Percentiles rank a stretch among this genome's conserved stretches.
Evolutionary conservation across 2,329 filamentous ascomycete genomes (phyloP).

Genomic region (Phaeosphaeriaceae sp.): DNA sequence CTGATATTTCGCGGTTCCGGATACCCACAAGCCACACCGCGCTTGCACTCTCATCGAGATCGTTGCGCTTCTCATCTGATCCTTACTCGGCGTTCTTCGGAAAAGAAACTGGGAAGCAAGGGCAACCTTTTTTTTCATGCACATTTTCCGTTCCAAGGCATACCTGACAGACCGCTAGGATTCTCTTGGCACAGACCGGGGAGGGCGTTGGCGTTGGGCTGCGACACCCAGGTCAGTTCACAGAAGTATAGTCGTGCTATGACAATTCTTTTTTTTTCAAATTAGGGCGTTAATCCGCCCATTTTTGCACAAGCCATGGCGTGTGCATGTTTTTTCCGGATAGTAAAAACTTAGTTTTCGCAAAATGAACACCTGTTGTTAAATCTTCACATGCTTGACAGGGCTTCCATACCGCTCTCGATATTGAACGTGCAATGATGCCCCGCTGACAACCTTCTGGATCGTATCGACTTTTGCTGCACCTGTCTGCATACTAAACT

Average conservation of each 20-base stretch:
- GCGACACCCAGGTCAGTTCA: slow-evolving; percentile 10
- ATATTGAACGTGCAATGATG: background rate
- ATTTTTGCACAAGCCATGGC: no score
- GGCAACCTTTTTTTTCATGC: slow-evolving; percentile 24
- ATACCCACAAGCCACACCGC: slow-evolving; percentile 7
- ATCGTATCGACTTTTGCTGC: background rate
- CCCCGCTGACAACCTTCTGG: background rate
- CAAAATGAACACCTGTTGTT: no score
- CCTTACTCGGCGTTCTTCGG: slow-evolving; percentile 22
- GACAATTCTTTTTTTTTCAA: background rate
- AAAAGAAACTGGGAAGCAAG: slow-evolving; percentile 21
- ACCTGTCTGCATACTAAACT: background rate
- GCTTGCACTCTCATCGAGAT: slow-evolving; percentile 9
- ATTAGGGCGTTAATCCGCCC: background rate
- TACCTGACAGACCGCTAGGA: slow-evolving; percentile 13
- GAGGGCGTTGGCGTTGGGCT: slow-evolving; percentile 23
- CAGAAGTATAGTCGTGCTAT: slow-evolving; percentile 15
- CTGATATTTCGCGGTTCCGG: slow-evolving; percentile 17
- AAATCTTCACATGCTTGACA: background rate
- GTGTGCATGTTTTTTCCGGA: no score
- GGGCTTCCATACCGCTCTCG: background rate
- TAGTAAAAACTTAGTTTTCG: no score
- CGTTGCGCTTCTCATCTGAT: slow-evolving; percentile 15
- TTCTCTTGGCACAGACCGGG: slow-evolving; percentile 11
- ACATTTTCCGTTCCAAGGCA: slow-evolving; percentile 11